phyloP scores from a whole-genome alignment of 305 asterid genomes.

The Salvia sclarea region DNA sequence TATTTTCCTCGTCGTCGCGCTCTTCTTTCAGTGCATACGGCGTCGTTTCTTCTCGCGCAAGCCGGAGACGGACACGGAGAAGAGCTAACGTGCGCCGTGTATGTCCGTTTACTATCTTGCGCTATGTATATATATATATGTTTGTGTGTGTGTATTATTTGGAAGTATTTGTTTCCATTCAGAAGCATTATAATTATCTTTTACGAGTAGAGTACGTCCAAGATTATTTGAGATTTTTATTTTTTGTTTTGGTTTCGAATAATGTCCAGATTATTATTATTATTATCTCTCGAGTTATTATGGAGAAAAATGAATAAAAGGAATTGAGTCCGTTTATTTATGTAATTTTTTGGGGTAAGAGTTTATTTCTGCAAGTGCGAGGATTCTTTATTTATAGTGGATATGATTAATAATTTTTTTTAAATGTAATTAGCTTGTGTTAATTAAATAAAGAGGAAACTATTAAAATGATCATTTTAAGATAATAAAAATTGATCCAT shows the following conservation, averaged over 20 bases:
- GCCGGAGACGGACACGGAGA: no score
- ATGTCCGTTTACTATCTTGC: background rate
- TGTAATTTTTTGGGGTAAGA: background rate
- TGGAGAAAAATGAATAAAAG: no score
- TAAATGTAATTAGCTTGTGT: background rate
- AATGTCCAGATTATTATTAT: background rate
- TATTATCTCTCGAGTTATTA: no score
- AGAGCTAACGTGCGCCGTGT: background rate
- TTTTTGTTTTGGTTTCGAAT: background rate
- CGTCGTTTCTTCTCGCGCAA: slow-evolving; percentile 30
- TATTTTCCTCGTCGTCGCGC: slow-evolving; percentile 25
- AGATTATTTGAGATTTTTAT: background rate
- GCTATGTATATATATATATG: no score
- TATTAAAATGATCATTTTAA: no score
- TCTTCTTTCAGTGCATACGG: slow-evolving; percentile 39
- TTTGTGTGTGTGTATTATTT: background rate
- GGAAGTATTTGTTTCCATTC: background rate
- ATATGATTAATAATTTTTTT: no score
- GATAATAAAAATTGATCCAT: no score
- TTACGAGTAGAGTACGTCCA: background rate
- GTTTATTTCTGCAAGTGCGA: no score
- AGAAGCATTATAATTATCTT: background rate
- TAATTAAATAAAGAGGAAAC: no score
- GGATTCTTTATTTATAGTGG: background rate
- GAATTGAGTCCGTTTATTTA: background rate